These are phyloP conservation scores for Phialophora macrospora DNA, from an alignment of 2,329 filamentous ascomycete genomes.

Conservation along the genomic window DNA sequence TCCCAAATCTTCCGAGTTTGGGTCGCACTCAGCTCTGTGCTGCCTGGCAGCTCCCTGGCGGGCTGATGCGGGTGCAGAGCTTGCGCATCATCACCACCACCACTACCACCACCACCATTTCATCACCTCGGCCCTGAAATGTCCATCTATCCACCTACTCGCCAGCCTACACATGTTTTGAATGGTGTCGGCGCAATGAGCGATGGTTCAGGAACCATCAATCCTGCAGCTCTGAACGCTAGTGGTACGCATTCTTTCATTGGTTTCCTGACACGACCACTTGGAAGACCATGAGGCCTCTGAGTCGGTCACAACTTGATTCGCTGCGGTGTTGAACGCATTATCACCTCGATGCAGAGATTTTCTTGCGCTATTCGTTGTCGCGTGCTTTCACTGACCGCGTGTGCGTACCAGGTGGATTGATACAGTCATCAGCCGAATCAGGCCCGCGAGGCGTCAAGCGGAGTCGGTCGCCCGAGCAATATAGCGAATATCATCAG, in stretches of 20 bases:
- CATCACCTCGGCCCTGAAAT: constrained; percentile 32
- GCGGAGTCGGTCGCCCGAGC: constrained; percentile 76
- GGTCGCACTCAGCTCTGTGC: constrained; percentile 34
- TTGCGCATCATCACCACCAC: constrained; percentile 36
- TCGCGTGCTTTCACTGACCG: constrained; percentile 44
- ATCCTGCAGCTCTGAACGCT: constrained; percentile 83
- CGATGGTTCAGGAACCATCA: constrained; percentile 86
- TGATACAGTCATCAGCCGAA: constrained; percentile 46
- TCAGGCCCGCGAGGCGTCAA: constrained; percentile 71
- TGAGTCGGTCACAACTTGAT: constrained; percentile 20
- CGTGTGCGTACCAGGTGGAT: constrained; percentile 45
- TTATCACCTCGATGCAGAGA: constrained; percentile 33
- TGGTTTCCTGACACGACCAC: constrained; percentile 22
- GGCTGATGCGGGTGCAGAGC: constrained; percentile 35
- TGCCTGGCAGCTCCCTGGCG: constrained; percentile 33
- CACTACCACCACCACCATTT: constrained; percentile 25
- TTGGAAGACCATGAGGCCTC: constrained; percentile 10
- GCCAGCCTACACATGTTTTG: constrained; percentile 63
- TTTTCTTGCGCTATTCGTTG: not conserved
- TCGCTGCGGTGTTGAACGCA: constrained; percentile 5
- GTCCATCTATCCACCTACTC: constrained; percentile 54
- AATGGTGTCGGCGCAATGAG: constrained; percentile 62
- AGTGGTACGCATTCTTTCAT: constrained; percentile 61
- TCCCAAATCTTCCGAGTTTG: constrained; percentile 20
- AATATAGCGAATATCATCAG: constrained; percentile 60